Evolutionary conservation across 2,329 filamentous ascomycete species (phyloP).

Genomic region (Talaromyces atroroseus): DNA sequence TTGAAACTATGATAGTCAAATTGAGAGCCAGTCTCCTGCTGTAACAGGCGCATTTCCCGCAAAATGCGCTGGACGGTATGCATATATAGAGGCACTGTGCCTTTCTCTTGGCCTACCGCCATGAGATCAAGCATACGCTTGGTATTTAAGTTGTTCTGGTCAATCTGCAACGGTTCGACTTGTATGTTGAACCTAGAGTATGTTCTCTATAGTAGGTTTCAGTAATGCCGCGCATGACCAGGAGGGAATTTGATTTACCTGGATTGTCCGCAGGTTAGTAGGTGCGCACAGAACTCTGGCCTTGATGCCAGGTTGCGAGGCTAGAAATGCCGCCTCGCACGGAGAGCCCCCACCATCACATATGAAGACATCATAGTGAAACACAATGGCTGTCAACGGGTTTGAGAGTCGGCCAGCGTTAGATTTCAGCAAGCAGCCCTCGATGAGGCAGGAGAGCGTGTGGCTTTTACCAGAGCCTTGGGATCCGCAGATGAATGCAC

Average conservation of each 20-base stretch:
- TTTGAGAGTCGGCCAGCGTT: conserved; percentile 38
- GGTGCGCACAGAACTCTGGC: conserved; percentile 1
- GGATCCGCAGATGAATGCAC: conserved; percentile 58
- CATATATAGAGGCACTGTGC: conserved; percentile 6
- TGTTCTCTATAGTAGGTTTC: not conserved
- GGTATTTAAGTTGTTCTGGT: conserved; percentile 1
- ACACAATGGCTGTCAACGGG: conserved; percentile 50
- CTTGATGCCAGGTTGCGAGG: not conserved
- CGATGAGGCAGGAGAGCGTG: conserved; percentile 54
- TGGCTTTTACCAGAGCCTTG: conserved; percentile 60
- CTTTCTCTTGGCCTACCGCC: conserved; percentile 2
- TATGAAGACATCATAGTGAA: conserved; percentile 51
- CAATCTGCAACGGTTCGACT: conserved; percentile 4
- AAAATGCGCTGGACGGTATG: conserved; percentile 17
- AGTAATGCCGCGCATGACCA: conserved; percentile 19
- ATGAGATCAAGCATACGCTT: conserved; percentile 10
- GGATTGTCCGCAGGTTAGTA: not conserved
- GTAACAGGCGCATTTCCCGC: conserved; percentile 19
- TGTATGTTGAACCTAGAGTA: not conserved
- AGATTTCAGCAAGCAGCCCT: conserved; percentile 32
- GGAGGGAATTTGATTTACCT: conserved; percentile 19
- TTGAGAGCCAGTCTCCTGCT: not conserved
- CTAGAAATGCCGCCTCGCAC: conserved; percentile 47
- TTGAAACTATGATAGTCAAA: conserved; percentile 21
- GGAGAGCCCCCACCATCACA: conserved; percentile 26